Conservation (phyloP, 495 filamentous ascomycete species). For the Neurospora pannonica region DNA sequence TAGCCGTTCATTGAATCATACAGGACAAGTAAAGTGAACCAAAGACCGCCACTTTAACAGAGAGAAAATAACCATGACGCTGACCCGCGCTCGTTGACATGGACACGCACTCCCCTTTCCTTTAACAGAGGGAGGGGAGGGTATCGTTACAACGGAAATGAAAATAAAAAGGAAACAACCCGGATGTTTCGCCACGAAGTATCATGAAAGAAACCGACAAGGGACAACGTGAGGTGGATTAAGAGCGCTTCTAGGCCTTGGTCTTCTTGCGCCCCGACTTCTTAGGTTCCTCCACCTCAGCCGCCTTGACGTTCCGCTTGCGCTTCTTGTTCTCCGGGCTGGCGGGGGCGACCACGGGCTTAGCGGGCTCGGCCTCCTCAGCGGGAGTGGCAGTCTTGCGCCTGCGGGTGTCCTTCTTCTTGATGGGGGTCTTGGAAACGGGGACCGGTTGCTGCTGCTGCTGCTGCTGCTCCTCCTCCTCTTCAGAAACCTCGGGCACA, state of each 20-base stretch:
- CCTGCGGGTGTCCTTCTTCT: slow-evolving; percentile 34
- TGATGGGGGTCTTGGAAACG: slow-evolving; percentile 40
- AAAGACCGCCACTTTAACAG: not conserved
- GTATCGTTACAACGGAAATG: slow-evolving; percentile 6
- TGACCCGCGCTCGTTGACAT: not conserved
- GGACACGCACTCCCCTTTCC: not conserved
- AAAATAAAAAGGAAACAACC: slow-evolving; percentile 5
- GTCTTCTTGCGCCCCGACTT: slow-evolving; percentile 46
- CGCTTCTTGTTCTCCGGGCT: slow-evolving; percentile 55
- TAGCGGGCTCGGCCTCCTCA: slow-evolving; percentile 41
- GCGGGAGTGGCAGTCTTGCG: slow-evolving; percentile 41
- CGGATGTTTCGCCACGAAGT: slow-evolving; percentile 13
- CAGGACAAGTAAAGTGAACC: slow-evolving; percentile 1
- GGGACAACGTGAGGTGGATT: slow-evolving; percentile 6
- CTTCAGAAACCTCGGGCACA: slow-evolving; percentile 32
- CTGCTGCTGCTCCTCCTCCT: slow-evolving; percentile 7
- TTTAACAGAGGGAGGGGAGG: not conserved
- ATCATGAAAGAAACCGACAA: slow-evolving; percentile 18
- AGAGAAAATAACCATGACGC: not conserved
- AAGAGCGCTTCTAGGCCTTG: slow-evolving; percentile 19
- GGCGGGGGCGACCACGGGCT: slow-evolving; percentile 41
- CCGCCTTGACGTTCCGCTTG: slow-evolving; percentile 44
- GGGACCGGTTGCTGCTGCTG: slow-evolving; percentile 10
- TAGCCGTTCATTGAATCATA: slow-evolving; percentile 9
- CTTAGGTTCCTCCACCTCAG: slow-evolving; percentile 40